Evolutionary conservation across 2,329 filamentous ascomycete species (phyloP).

Genomic region (Phaeosphaeria sp.): DNA sequence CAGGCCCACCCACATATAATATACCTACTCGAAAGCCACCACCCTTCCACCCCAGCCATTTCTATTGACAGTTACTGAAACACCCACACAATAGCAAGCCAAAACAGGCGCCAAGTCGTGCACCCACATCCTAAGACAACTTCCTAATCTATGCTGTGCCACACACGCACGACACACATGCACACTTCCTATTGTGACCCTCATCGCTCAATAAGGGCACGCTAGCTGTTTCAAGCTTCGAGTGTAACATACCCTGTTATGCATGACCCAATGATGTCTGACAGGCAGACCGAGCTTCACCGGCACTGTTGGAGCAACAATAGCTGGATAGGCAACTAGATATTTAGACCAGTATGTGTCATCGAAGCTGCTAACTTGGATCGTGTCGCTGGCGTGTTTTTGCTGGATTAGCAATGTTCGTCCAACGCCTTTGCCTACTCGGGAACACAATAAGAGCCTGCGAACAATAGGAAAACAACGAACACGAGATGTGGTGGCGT

Average conservation of each 20-base stretch:
- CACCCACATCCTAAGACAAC: not conserved
- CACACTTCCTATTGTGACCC: slow-evolving; percentile 15
- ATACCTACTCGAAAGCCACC: not conserved
- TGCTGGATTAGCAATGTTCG: too few relatives aligned
- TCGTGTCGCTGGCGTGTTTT: too few relatives aligned
- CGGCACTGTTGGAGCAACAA: not conserved
- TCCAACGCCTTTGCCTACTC: not conserved
- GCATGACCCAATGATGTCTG: not conserved
- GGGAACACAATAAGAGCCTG: not conserved
- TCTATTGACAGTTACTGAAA: slow-evolving; percentile 30
- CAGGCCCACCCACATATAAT: not conserved
- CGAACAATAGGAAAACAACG: not conserved
- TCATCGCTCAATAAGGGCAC: slow-evolving; percentile 12
- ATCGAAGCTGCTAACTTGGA: too few relatives aligned
- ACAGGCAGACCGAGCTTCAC: not conserved
- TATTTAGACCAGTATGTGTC: not conserved
- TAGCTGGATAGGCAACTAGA: not conserved
- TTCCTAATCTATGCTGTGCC: not conserved
- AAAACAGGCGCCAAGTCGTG: not conserved
- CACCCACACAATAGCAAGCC: slow-evolving; percentile 32
- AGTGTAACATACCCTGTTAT: not conserved
- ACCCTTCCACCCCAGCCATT: not conserved
- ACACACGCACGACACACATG: not conserved
- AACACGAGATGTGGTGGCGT: not conserved
- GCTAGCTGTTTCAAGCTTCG: slow-evolving; percentile 4